Base-by-base conservation (phyloP, 306 rosid species). In the Nissolia schottii region DNA sequence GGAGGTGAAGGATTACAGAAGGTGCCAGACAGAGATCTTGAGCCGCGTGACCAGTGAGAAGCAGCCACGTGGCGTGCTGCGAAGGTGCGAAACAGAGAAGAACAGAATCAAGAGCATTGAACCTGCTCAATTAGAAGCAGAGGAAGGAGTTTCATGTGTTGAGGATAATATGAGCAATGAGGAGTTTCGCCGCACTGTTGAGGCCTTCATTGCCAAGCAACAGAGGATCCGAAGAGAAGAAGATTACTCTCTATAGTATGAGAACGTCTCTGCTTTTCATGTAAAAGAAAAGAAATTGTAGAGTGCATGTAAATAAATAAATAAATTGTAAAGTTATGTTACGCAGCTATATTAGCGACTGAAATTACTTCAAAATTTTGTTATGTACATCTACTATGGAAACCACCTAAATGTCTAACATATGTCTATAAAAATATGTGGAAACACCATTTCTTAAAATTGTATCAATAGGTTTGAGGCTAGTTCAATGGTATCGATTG, bases 191-290 rank as follows among this genome's bases (percentile, higher is more conserved):
- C 57, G 56, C 71, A 85, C 82, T 70, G 88, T 93, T 2, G 98
- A 91, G 62, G 92, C 88, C 53, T 93, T 93, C 88, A 91, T 93
- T 34, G 97, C 90, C 2, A 62, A 80, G 70, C 90, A 93, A 63
- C 94, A 93, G 74, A 93, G 71, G 88, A 29, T 87, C 34, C 70
- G 80, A 62, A 85, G 84, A 67, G 88, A 83, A 79, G 96, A 88
- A 82, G 80, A 79, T 18, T 20, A 35, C 54, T 74, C 43, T 29
- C 6, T 65, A n/a, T n/a, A 25, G 24, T 49, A 27, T 74, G 38
- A 57, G 56, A 58, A 15, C 3, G 1, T 41, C 2, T 14, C 18
- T 12, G 6, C 15, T 45, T 8, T 8, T 45, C 19, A 11, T 14
- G 8, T 6, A n/a, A n/a, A 16, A 45, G n/a, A 0, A 34, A 37